Evolutionary conservation across 176 grass and related monocot species (phyloP).

Genomic region (Oryza officinalis): DNA sequence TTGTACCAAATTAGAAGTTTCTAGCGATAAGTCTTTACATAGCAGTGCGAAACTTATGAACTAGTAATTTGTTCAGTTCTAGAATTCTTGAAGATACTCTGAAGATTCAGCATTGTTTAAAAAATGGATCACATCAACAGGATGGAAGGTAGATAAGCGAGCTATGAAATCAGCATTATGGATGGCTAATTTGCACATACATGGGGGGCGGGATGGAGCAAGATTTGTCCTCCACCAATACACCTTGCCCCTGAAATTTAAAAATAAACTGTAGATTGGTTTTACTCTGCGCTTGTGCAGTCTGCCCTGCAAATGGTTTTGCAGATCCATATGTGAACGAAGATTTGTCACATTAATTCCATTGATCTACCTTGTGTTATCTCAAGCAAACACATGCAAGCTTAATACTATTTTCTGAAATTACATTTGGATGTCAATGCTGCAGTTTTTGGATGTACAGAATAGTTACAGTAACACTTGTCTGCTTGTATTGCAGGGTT

Average conservation of each 20-base stretch:
- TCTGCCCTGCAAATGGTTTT: not conserved
- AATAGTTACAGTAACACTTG: not conserved
- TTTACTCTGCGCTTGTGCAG: not conserved
- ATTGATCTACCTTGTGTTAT: no score
- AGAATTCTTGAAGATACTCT: not conserved
- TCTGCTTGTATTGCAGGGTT: conserved; percentile 43
- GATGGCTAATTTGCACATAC: not conserved
- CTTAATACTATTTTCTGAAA: not conserved
- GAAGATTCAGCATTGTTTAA: not conserved
- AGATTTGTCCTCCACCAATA: not conserved
- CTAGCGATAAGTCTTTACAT: not conserved
- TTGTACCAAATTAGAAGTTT: not conserved
- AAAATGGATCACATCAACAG: no score
- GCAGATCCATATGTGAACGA: not conserved
- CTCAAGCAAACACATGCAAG: not conserved
- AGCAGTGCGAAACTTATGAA: not conserved
- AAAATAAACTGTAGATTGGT: no score
- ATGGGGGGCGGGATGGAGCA: not conserved
- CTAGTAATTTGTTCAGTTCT: not conserved
- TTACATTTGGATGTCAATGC: not conserved
- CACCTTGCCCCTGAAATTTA: not conserved
- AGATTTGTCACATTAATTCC: not conserved
- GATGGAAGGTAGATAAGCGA: no score
- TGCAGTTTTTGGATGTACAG: not conserved
- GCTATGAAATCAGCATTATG: no score